Evolutionary conservation across 352 stramenopile genomes (phyloP), one percentile per base, ranked within the genome.

Genomic region (Phytophthora macrochlamydospora): DNA sequence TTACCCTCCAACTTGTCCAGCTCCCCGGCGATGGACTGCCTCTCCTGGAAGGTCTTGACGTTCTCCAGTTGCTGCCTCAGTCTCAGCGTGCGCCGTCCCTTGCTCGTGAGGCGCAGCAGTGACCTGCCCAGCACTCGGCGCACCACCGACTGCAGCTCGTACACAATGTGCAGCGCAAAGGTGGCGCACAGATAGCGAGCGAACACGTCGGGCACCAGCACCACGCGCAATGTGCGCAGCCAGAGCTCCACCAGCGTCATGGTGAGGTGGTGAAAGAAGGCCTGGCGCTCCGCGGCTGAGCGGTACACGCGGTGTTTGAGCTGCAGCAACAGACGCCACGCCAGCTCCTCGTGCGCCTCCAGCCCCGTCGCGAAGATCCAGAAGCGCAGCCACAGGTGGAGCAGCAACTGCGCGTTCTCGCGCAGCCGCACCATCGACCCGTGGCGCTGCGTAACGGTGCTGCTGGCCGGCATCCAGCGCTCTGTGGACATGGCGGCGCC

Each of bases 151-250:
- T 83, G 83, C 56, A 93, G 43, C 59, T 93, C 85, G 63, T 93
- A 93, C 9, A 95, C 74, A 29, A 92, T 81, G 65, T 95, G 87
- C 35, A 95, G 72, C 65, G 86, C 46, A 33, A 92, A 90, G 3
- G 83, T 92, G 32, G 85, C 85, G 56, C 76, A 89, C 37, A 95
- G 58, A 51, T 89, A 95, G 40, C 87, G 75, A 55, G 85, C 65
- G 31, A 95, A 92, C 13, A 95, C 81, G 53, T 95, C 85, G 1
- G 87, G 87, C 30, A 93, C 84, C 42, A 94, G 69, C 55, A 94
- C 71, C 2, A 79, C 78, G 11, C 83, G 81, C 38, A 95, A 53
- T 30, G 85, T 91, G 31, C 79, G 73, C 40, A 93, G 71, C 81
- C 85, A 91, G 13, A 95, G 75, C 58, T 93, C 70, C 24, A 91